phyloP scores from a whole-genome alignment of 768 basidiomycete species.

The Lentinula boryana region DNA sequence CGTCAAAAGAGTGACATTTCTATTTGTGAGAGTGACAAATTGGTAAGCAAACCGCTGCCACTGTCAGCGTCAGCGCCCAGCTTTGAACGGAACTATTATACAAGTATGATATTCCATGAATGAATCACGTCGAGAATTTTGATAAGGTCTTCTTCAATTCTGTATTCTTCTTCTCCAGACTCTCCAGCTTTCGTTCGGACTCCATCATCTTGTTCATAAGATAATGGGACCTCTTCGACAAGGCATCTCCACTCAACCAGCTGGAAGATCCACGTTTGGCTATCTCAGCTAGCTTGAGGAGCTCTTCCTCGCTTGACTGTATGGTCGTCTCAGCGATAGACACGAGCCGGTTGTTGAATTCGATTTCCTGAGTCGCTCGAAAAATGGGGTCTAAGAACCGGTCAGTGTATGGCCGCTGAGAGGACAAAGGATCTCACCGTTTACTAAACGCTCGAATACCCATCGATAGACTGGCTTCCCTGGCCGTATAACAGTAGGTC shows the following conservation, averaged over 20 bases:
- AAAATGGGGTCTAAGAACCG: slow-evolving; percentile 62
- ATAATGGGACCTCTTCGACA: slow-evolving; percentile 56
- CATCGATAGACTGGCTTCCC: slow-evolving; percentile 88
- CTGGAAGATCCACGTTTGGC: slow-evolving; percentile 40
- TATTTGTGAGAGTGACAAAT: no score
- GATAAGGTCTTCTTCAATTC: slow-evolving; percentile 46
- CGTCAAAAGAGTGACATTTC: no score
- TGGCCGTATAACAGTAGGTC: slow-evolving; percentile 77
- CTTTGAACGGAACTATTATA: no score
- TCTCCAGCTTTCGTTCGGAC: slow-evolving; percentile 62
- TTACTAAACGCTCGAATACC: slow-evolving; percentile 77
- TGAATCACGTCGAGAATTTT: not conserved
- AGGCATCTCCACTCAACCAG: slow-evolving; percentile 42
- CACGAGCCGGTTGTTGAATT: slow-evolving; percentile 67
- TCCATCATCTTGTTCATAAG: slow-evolving; percentile 70
- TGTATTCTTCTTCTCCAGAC: slow-evolving; percentile 64
- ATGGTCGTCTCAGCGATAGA: slow-evolving; percentile 57
- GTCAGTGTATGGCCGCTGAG: not conserved
- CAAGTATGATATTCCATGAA: no score
- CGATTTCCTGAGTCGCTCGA: slow-evolving; percentile 75
- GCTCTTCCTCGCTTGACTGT: slow-evolving; percentile 69
- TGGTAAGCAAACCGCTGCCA: no score
- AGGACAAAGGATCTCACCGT: slow-evolving; percentile 42
- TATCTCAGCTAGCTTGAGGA: slow-evolving; percentile 62
- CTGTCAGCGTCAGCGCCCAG: no score